Evolutionary conservation across 2,329 filamentous ascomycete species (phyloP).

Genomic region (Beauveria scarabaeidicola): DNA sequence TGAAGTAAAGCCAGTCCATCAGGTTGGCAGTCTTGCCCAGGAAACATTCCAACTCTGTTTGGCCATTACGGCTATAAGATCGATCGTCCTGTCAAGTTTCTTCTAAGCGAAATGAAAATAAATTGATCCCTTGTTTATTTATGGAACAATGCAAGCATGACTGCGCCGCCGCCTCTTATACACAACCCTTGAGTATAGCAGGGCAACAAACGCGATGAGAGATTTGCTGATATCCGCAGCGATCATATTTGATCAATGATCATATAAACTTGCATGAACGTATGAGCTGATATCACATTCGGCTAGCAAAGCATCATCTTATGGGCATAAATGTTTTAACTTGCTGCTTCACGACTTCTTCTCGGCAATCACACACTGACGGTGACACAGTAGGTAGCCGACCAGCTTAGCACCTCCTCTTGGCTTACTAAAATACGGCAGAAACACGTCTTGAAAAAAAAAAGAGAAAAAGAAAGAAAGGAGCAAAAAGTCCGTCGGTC

Average conservation of each 20-base stretch:
- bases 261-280: background rate
- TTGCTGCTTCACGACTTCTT: too few species aligned
- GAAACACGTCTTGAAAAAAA: background rate
- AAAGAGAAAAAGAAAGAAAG: too few species aligned
- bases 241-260: conserved; percentile 1
- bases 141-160: background rate
- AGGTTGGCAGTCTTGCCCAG: background rate
- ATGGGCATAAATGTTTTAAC: too few species aligned
- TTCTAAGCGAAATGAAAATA: background rate
- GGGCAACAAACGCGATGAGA: background rate
- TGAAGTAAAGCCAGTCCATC: background rate
- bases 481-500: background rate
- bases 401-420: too few species aligned
- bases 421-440: background rate
- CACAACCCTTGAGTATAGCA: background rate
- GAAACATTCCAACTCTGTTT: too few species aligned
- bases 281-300: background rate
- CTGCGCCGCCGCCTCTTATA: background rate
- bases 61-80: background rate
- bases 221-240: conserved; percentile 5
- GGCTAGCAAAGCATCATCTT: too few species aligned
- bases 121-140: background rate
- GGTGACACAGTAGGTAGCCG: background rate
- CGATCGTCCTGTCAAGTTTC: background rate
- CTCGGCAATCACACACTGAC: background rate